Percentiles rank a stretch among this genome's conserved stretches.
Evolutionary conservation across 2,329 filamentous ascomycete genomes (phyloP).

Genomic region (Fusarium oxysporum): DNA sequence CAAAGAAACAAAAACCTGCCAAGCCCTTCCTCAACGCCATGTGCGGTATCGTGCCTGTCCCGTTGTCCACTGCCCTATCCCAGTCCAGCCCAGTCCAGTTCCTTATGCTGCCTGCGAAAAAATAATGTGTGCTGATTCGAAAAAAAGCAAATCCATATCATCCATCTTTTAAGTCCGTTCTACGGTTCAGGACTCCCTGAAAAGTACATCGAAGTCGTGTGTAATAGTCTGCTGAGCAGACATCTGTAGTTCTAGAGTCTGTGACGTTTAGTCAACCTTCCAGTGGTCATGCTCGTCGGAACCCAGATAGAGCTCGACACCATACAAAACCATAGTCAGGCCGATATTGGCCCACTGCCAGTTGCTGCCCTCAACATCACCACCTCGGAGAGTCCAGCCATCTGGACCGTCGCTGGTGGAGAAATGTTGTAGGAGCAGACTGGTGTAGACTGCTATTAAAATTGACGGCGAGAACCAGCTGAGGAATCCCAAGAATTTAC

Average conservation of each 20-base stretch:
- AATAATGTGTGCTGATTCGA: constrained; percentile 32
- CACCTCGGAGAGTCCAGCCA: constrained; percentile 88
- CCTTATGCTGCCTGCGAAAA: constrained; percentile 36
- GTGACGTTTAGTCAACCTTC: constrained; percentile 82
- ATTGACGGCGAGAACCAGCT: constrained; percentile 97
- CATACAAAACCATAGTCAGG: constrained; percentile 89
- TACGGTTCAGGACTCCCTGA: constrained; percentile 3
- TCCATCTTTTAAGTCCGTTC: constrained; percentile 17
- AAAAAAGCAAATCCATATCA: constrained; percentile 3
- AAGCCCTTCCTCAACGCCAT: constrained; percentile 48
- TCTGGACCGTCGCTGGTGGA: constrained; percentile 77
- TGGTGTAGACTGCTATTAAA: constrained; percentile 95
- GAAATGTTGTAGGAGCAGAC: constrained; percentile 94
- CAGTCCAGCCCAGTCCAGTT: constrained; percentile 38
- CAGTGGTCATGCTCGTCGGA: constrained; percentile 91
- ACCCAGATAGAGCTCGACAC: constrained; percentile 88
- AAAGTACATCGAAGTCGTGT: constrained; percentile 12
- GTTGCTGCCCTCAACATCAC: constrained; percentile 81
- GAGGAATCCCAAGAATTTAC: constrained; percentile 81
- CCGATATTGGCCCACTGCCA: constrained; percentile 96
- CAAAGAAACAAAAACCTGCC: constrained; percentile 38
- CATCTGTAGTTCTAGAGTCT: not conserved
- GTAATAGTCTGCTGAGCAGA: constrained; percentile 13
- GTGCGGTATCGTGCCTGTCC: constrained; percentile 41
- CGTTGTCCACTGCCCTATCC: constrained; percentile 34